Evolutionary conservation across 495 filamentous ascomycete species (phyloP).

Genomic region (Aspergillus mulundensis): DNA sequence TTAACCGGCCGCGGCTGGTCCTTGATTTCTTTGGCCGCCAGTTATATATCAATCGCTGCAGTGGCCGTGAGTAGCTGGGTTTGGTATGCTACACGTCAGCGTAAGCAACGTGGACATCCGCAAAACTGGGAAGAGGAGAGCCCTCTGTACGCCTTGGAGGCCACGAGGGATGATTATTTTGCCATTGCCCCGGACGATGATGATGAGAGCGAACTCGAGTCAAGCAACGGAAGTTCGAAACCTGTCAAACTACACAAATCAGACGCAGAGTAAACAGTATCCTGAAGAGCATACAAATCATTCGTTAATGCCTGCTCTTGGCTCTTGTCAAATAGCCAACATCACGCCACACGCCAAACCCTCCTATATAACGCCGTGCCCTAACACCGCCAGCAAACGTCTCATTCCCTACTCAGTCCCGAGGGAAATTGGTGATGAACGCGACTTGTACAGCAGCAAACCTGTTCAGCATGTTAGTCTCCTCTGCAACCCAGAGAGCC

Average conservation of each 20-base stretch:
- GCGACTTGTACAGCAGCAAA: constrained; percentile 11
- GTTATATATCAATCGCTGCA: background rate
- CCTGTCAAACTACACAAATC: background rate
- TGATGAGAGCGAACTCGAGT: background rate
- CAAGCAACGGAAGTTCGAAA: background rate
- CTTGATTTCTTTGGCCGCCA: background rate
- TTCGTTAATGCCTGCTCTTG: background rate
- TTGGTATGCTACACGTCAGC: background rate
- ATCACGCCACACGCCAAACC: background rate
- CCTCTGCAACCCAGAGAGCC: background rate
- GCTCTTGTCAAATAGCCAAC: background rate
- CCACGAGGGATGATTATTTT: constrained; percentile 2
- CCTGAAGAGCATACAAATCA: background rate
- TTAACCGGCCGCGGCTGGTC: background rate
- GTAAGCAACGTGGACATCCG: constrained; percentile 1
- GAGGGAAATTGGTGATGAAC: constrained; percentile 9
- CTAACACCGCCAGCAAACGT: background rate
- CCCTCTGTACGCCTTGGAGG: background rate
- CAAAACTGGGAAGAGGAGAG: background rate
- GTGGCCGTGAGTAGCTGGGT: constrained; percentile 3
- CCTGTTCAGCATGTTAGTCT: background rate
- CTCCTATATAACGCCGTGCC: no score
- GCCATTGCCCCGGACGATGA: background rate
- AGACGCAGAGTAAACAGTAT: background rate
- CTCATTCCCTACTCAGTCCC: background rate